Conservation (phyloP, 2,329 filamentous ascomycete species). For the Fusarium udum region DNA sequence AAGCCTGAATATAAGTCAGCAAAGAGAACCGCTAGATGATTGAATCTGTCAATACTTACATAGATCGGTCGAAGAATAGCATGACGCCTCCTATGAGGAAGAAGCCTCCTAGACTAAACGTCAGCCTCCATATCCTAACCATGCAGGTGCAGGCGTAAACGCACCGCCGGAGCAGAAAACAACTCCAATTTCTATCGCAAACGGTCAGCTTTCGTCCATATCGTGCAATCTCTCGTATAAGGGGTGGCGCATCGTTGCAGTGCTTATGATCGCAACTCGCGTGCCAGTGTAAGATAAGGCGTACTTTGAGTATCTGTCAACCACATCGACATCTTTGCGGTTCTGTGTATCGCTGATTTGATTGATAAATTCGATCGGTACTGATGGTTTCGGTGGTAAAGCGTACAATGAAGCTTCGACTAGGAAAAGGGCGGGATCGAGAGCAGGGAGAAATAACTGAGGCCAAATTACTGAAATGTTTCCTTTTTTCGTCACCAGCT, state of each 20-base stretch:
- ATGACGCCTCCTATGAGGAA: slow-evolving; percentile 95
- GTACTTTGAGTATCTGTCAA: slow-evolving; percentile 93
- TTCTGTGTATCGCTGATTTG: slow-evolving; percentile 7
- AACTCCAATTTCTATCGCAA: slow-evolving; percentile 85
- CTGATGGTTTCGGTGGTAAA: background rate
- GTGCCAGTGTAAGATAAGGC: slow-evolving; percentile 48
- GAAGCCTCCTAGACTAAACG: slow-evolving; percentile 74
- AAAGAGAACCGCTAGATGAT: slow-evolving; percentile 76
- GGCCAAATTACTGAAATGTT: slow-evolving; percentile 31
- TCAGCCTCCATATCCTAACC: slow-evolving; percentile 28
- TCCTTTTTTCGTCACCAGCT: slow-evolving; percentile 34
- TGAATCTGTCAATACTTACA: slow-evolving; percentile 65
- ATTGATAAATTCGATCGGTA: background rate
- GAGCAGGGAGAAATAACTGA: slow-evolving; percentile 24
- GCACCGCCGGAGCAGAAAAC: slow-evolving; percentile 97
- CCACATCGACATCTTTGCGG: slow-evolving; percentile 79
- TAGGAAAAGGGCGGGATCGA: slow-evolving; percentile 11
- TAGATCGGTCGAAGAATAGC: slow-evolving; percentile 96
- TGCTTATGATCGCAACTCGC: background rate
- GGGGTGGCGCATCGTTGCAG: background rate
- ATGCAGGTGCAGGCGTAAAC: slow-evolving; percentile 55
- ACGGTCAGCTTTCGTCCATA: slow-evolving; percentile 44
- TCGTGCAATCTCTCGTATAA: background rate
- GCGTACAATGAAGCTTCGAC: background rate
- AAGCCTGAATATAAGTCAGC: slow-evolving; percentile 79